Conservation (phyloP, 2,329 filamentous ascomycete species). For the Sporothrix curviconia region DNA sequence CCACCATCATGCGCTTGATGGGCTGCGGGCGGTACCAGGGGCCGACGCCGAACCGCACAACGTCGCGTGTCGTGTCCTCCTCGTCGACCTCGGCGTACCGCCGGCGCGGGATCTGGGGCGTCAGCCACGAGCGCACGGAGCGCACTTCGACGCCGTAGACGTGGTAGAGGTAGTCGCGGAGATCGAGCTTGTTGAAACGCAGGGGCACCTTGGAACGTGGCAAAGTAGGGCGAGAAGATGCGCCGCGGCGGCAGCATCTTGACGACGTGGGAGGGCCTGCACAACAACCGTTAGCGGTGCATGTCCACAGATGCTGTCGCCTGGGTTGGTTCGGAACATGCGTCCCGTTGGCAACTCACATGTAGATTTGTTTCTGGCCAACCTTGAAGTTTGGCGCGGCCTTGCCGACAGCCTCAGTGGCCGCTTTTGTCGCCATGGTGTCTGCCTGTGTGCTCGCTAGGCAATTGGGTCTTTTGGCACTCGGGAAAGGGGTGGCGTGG, state of each 20-base stretch:
- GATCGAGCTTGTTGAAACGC: constrained; percentile 89
- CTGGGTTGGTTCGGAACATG: background rate
- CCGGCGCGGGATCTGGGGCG: constrained; percentile 55
- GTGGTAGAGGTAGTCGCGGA: constrained; percentile 90
- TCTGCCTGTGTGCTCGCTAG: background rate
- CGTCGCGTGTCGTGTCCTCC: background rate
- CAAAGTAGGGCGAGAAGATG: constrained; percentile 68
- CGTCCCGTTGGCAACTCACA: constrained; percentile 36
- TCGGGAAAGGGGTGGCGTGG: background rate
- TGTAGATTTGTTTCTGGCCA: constrained; percentile 48
- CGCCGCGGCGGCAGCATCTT: constrained; percentile 67
- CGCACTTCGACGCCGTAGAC: constrained; percentile 70
- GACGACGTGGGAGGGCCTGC: constrained; percentile 74
- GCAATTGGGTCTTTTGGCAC: background rate
- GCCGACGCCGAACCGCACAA: constrained; percentile 27
- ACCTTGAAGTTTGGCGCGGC: constrained; percentile 36
- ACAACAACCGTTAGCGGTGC: background rate
- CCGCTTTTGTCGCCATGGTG: constrained; percentile 26
- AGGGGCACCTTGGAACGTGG: constrained; percentile 87
- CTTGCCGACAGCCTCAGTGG: constrained; percentile 31
- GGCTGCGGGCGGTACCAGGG: constrained; percentile 63
- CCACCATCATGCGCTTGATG: constrained; percentile 90
- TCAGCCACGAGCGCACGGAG: constrained; percentile 72
- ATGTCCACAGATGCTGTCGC: background rate
- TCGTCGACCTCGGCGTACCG: constrained; percentile 40